Evolutionary conservation across 2,329 filamentous ascomycete genomes (phyloP), one percentile per base, ranked within the genome.

Genomic region (Pseudogymnoascus sp.): DNA sequence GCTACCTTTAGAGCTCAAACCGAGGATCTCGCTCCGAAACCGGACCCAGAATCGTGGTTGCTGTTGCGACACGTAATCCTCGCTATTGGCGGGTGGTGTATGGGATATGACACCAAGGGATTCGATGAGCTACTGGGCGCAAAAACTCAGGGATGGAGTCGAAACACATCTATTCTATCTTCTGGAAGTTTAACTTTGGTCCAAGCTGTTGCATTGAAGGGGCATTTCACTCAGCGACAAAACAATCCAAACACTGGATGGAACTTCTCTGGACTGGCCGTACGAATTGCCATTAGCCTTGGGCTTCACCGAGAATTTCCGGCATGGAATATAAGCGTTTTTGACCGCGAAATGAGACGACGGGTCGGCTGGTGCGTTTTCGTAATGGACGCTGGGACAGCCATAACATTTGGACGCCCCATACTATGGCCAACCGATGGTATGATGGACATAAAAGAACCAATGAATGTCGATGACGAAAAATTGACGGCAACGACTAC

Each of bases 181-280:
- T 69, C 68, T 59, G 73, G 69, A 5, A 74, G 73, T 41, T 60
- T 73, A 4, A 69, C 70, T 1, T 66, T 72, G 24, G 70, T 72
- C 0, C 71, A 73, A 59, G 69, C 71, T 3, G 63, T 73, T 21
- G 61, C 70, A 8, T 64, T 73, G 5, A 58, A 72, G 11, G 69
- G 68, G 26, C 78, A 79, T 40, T 76, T 78, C 62, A 71, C 77
- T 8, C 78, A 80, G 63, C 79, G 79, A 63, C 72, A 75, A 24
- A 76, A 79, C 65, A 74, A 77, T 17, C 78, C 77, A 9, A 79
- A 80, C 62, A 79, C 77, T 0, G 77, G 77, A 5, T 79, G 76
- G 61, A 79, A 78, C 62, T 77, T 77, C 47, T 71, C 78, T 26
- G 78, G 78, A 2, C 73, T 79, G 13, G 78, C 78, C 4, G 72